Percentiles rank a stretch among this genome's conserved stretches.
phyloP scores from a whole-genome alignment of 2,329 filamentous ascomycete genomes.

The Diaporthe caulivora region DNA sequence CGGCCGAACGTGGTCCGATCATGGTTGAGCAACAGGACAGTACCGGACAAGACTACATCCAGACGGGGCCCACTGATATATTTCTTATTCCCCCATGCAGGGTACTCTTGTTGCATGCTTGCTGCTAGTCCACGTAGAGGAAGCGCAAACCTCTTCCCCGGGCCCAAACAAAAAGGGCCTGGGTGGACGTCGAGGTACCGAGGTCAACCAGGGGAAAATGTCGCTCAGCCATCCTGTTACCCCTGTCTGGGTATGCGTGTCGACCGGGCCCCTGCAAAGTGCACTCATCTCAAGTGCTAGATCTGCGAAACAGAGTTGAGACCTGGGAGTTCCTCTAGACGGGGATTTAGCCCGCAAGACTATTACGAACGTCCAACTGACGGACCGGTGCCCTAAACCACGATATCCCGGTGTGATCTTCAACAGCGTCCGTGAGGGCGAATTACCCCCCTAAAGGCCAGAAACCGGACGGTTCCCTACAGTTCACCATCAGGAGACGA shows the following conservation, averaged over 20 bases:
- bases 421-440: background rate
- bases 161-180: background rate
- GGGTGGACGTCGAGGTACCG: conserved; percentile 11
- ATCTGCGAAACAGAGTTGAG: conserved; percentile 32
- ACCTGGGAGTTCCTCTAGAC: conserved; percentile 17
- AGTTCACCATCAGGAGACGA: background rate
- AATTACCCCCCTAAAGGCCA: background rate
- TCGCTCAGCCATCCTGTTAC: background rate
- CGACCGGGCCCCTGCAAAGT: conserved; percentile 19
- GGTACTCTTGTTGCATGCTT: background rate
- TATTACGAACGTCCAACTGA: background rate
- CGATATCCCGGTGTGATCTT: background rate
- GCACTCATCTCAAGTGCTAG: conserved; percentile 17
- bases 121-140: conserved; percentile 17
- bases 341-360: conserved; percentile 18
- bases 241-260: conserved; percentile 18
- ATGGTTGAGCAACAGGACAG: conserved; percentile 1
- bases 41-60: background rate
- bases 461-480: background rate
- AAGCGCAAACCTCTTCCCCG: background rate
- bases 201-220: conserved; percentile 2
- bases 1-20: conserved; percentile 22
- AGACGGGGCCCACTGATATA: conserved; percentile 22
- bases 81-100: conserved; percentile 17
- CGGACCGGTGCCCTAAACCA: background rate